Conservation (phyloP, 768 basidiomycete genomes). For the Cystobasidiopsis lactophilus region DNA sequence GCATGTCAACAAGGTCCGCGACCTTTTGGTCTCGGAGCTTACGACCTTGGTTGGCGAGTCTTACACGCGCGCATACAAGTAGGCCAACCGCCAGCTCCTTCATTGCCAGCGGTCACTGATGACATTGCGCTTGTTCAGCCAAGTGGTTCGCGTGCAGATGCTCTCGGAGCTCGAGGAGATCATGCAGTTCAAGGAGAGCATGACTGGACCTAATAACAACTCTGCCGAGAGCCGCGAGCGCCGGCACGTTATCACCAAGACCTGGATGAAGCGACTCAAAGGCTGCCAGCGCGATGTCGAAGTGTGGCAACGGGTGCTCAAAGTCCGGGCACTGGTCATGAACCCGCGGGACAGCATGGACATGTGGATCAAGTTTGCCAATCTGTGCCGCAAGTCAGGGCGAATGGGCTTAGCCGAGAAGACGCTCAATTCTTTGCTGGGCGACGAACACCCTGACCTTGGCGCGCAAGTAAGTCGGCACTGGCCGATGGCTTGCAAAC, state of each 20-base stretch:
- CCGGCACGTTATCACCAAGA: constrained; percentile 71
- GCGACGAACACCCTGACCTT: constrained; percentile 32
- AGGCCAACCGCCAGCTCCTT: constrained; percentile 17
- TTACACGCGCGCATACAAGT: constrained; percentile 96
- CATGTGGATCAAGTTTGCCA: constrained; percentile 99
- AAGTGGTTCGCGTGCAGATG: constrained; percentile 95
- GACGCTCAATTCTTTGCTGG: constrained; percentile 75
- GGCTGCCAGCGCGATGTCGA: constrained; percentile 97
- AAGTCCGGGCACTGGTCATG: constrained; percentile 80
- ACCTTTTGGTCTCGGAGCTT: constrained; percentile 72
- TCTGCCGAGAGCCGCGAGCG: constrained; percentile 71
- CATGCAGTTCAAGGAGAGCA: constrained; percentile 73
- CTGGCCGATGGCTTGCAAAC: background rate
- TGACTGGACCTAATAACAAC: background rate
- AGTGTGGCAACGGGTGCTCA: constrained; percentile 93
- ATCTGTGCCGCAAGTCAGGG: constrained; percentile 83
- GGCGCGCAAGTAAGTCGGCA: constrained; percentile 9
- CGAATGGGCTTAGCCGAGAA: constrained; percentile 90
- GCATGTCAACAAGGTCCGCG: constrained; percentile 81
- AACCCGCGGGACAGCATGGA: constrained; percentile 81
- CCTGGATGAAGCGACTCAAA: constrained; percentile 93
- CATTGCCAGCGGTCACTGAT: constrained; percentile 4
- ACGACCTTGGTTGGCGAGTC: constrained; percentile 82
- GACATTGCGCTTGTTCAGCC: constrained; percentile 36
- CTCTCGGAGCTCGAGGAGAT: constrained; percentile 95